Base-by-base conservation (phyloP, 2,329 filamentous ascomycete species). In the Immersiporthe knoxdaviesiana region DNA sequence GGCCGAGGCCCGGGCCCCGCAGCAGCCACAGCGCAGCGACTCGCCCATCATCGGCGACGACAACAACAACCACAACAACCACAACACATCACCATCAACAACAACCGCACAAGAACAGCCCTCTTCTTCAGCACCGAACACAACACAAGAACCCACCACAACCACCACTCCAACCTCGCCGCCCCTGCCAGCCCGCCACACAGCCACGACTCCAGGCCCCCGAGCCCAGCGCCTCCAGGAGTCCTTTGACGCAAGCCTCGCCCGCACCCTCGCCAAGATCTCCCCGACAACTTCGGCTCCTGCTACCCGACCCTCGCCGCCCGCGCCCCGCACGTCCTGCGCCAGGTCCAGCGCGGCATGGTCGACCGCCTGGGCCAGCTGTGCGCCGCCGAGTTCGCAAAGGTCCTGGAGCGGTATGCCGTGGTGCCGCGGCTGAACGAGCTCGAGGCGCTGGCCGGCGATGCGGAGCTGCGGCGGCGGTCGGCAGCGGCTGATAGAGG, bases 231-330 rank as follows among this genome's bases (percentile, higher is more conserved):
- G 85, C 59, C 83, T 90, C 69, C 82, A 84, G 65, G 79, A 84
- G 66, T 80, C 89, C 44, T 89, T 88, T 75, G 80, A 81, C 66
- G 78, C 81, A 68, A 83, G 84, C 37, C 82, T 90, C 32, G 73
- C 78, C 60, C 84, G 83, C 73, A 89, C 88, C 2, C 82, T 90
- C 41, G 80, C 77, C 72, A 84, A 86, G 75, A 81, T 90, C 67
- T 83, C 79, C 72, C 84, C 79, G 81, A 84, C 63, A 87, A 87
- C 76, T 85, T 90, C 73, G 84, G 84, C 2, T 81, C 84, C 1
- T 91, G 88, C 78, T 91, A 88, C 76, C 88, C 88, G 58, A 88
- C 85, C 27, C 81, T 90, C n/a, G 83, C 86, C 24, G 75, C 78
- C 52, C 79, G 81, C 71, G 83, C 86, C 27, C 85, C 85, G 32